Evolutionary conservation across 2,329 filamentous ascomycete species (phyloP).

Genomic region (Whalleya microplaca): DNA sequence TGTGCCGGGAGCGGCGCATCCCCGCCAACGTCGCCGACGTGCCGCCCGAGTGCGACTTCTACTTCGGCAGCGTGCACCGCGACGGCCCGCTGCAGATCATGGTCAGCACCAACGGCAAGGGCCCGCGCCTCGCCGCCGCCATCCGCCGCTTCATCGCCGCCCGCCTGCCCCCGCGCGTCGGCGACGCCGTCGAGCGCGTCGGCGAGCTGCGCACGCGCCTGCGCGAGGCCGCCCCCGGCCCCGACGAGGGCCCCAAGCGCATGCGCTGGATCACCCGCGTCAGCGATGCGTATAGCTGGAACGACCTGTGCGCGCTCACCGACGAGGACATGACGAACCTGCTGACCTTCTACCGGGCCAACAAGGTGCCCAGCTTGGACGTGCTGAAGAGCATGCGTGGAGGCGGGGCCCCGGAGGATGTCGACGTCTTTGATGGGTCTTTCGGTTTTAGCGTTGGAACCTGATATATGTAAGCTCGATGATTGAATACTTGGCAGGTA

Average conservation of each 20-base stretch:
- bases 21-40: constrained; percentile 97
- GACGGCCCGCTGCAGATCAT: constrained; percentile 97
- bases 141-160: constrained; percentile 82
- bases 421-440: constrained; percentile 62
- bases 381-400: constrained; percentile 59
- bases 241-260: constrained; percentile 77
- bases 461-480: too few species aligned
- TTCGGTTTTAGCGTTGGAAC: constrained; percentile 61
- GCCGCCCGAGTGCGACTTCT: constrained; percentile 96
- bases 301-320: constrained; percentile 81
- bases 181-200: constrained; percentile 83
- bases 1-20: constrained; percentile 83
- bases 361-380: constrained; percentile 59
- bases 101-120: constrained; percentile 98
- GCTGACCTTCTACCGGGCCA: constrained; percentile 70
- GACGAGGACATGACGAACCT: constrained; percentile 84
- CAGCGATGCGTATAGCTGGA: constrained; percentile 83
- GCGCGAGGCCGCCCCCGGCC: constrained; percentile 72
- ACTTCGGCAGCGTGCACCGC: constrained; percentile 94
- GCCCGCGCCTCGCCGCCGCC: constrained; percentile 85
- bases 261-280: constrained; percentile 97
- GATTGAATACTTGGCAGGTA: too few species aligned
- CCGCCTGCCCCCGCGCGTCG: constrained; percentile 76
- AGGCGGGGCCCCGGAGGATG: constrained; percentile 46
- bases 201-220: constrained; percentile 80